Conservation (phyloP, 768 basidiomycete species). For the Mycena kentingensis region DNA sequence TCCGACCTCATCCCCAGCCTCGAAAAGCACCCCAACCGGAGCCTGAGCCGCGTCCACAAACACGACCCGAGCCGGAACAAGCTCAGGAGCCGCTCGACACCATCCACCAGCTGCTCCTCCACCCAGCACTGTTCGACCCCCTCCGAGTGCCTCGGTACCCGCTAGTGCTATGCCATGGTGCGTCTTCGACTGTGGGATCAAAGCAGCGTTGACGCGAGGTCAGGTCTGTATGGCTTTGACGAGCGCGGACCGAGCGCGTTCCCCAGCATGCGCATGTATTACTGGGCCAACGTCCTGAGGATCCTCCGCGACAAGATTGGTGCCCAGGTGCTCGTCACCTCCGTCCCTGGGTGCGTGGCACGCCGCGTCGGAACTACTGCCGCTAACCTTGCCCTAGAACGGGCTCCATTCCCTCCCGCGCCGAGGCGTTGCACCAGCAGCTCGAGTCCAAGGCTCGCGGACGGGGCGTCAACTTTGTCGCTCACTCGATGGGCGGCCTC, state of each 20-base stretch:
- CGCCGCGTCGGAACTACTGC: not conserved
- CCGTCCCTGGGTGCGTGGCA: slow-evolving; percentile 82
- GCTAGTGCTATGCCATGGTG: slow-evolving; percentile 95
- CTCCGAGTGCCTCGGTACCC: slow-evolving; percentile 81
- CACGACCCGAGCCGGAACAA: slow-evolving; percentile 24
- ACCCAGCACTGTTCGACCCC: slow-evolving; percentile 80
- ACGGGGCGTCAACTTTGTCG: slow-evolving; percentile 87
- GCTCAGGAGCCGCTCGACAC: slow-evolving; percentile 39
- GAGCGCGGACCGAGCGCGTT: slow-evolving; percentile 81
- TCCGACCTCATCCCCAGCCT: slow-evolving; percentile 11
- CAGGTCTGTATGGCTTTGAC: slow-evolving; percentile 95
- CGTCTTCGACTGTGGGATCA: slow-evolving; percentile 26
- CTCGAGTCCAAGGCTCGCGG: slow-evolving; percentile 68
- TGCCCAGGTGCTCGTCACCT: slow-evolving; percentile 94
- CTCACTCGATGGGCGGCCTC: slow-evolving; percentile 97
- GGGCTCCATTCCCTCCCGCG: slow-evolving; percentile 83
- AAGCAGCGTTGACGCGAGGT: not conserved
- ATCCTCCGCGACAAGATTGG: slow-evolving; percentile 80
- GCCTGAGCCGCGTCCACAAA: slow-evolving; percentile 11
- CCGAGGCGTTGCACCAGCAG: slow-evolving; percentile 71
- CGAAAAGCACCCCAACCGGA: slow-evolving; percentile 7
- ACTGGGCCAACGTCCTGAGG: slow-evolving; percentile 88
- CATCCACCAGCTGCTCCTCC: slow-evolving; percentile 71
- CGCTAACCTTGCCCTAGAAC: slow-evolving; percentile 53
- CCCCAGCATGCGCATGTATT: slow-evolving; percentile 84